These are phyloP conservation scores for Hysterium pulicare DNA, from an alignment of 2,329 filamentous ascomycete genomes.

Conservation along the genomic window DNA sequence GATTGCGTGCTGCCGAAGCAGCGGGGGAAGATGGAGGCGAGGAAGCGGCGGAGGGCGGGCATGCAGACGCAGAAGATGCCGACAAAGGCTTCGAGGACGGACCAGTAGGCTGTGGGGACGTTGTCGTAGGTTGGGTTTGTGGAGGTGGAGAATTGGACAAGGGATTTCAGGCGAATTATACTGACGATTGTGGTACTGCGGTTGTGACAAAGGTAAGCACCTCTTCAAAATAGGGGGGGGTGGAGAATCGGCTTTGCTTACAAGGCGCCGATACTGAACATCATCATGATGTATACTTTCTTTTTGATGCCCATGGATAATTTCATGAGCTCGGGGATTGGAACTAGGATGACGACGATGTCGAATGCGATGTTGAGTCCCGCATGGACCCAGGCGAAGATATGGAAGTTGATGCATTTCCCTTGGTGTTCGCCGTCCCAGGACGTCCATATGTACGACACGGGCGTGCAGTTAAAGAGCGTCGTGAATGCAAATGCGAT, in stretches of 20 bases:
- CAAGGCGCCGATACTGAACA: conserved; percentile 28
- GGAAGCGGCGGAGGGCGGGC: conserved; percentile 14
- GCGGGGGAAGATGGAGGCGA: conserved; percentile 31
- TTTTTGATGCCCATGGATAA: conserved; percentile 15
- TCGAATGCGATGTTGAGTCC: too few relatives aligned
- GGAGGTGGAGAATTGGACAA: too few relatives aligned
- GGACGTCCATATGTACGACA: conserved; percentile 20
- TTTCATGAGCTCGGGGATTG: too few relatives aligned
- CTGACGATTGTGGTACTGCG: too few relatives aligned
- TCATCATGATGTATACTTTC: conserved; percentile 22
- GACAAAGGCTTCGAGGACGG: conserved; percentile 13
- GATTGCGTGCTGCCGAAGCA: conserved; percentile 10
- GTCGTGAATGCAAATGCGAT: conserved; percentile 17
- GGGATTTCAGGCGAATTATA: too few relatives aligned
- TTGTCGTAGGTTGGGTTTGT: too few relatives aligned
- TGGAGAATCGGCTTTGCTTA: too few relatives aligned
- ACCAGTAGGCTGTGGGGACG: conserved; percentile 12
- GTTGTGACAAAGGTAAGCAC: too few relatives aligned
- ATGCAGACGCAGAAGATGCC: conserved; percentile 19
- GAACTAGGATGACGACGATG: too few relatives aligned
- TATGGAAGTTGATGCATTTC: conserved; percentile 20
- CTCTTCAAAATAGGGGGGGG: conserved; percentile 5
- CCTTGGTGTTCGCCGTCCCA: conserved; percentile 18
- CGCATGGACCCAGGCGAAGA: conserved; percentile 13
- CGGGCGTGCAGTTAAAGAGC: conserved; percentile 21